Percentiles rank a stretch among this genome's conserved stretches.
These are phyloP conservation scores for Alternaria triticimaculans DNA, from an alignment of 2,329 filamentous ascomycete genomes.

Conservation along the genomic window DNA sequence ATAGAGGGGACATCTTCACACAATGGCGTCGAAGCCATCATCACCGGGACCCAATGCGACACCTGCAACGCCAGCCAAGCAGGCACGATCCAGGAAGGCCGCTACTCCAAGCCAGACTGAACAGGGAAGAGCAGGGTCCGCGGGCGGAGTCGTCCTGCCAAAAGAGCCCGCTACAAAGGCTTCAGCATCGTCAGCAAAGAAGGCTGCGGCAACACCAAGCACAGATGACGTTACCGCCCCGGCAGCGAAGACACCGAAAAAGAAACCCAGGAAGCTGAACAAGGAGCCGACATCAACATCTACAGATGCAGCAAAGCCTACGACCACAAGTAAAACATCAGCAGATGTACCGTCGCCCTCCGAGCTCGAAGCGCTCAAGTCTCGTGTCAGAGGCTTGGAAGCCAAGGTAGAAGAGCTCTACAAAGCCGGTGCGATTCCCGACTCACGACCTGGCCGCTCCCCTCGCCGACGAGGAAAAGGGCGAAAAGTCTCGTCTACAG, in stretches of 20 bases:
- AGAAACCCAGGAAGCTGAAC: constrained; percentile 44
- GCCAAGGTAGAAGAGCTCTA: constrained; percentile 48
- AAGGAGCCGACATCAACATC: constrained; percentile 29
- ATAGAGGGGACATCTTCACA: not conserved
- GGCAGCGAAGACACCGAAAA: constrained; percentile 1
- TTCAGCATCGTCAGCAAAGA: constrained; percentile 1
- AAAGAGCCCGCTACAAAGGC: constrained; percentile 15
- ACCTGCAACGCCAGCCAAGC: constrained; percentile 23
- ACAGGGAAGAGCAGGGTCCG: constrained; percentile 35
- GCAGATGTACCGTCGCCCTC: constrained; percentile 19
- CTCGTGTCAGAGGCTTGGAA: constrained; percentile 44
- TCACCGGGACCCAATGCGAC: constrained; percentile 34
- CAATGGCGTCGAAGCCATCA: constrained; percentile 36
- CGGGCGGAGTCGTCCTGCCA: constrained; percentile 35
- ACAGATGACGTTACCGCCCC: constrained; percentile 8
- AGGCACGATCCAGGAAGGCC: constrained; percentile 33
- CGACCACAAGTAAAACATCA: not conserved
- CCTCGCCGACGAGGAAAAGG: constrained; percentile 43
- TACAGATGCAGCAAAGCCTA: constrained; percentile 3
- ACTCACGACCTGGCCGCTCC: constrained; percentile 29
- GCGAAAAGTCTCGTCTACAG: constrained; percentile 32
- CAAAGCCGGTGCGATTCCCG: constrained; percentile 13
- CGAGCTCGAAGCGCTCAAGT: constrained; percentile 47
- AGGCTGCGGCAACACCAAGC: constrained; percentile 5
- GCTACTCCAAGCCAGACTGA: constrained; percentile 5